Evolutionary conservation across 2,329 filamentous ascomycete genomes (phyloP).

Genomic region (Beauveria rudraprayagi): DNA sequence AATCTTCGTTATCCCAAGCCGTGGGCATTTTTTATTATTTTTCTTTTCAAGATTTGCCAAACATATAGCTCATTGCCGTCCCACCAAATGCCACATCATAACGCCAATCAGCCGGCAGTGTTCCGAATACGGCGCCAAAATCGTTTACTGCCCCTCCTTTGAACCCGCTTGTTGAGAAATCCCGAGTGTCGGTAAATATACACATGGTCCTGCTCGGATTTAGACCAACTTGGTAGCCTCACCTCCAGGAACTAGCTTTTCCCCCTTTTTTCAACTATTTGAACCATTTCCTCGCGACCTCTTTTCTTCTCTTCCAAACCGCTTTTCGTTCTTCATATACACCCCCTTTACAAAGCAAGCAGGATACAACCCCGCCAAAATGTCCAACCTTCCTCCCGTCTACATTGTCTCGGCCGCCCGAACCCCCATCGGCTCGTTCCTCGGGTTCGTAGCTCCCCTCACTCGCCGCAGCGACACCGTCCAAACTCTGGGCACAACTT

Average conservation of each 20-base stretch:
- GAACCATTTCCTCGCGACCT: slow-evolving; percentile 6
- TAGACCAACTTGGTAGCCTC: neutral
- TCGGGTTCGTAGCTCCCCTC: slow-evolving; percentile 54
- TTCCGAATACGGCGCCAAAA: slow-evolving; percentile 12
- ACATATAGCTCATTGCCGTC: neutral
- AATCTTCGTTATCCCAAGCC: neutral
- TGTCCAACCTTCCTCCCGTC: slow-evolving; percentile 76
- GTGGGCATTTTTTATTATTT: neutral
- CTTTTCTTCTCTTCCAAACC: neutral
- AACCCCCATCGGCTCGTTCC: slow-evolving; percentile 89
- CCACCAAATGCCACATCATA: neutral
- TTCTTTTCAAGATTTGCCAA: neutral
- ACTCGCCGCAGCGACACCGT: slow-evolving; percentile 1
- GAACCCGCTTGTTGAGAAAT: neutral
- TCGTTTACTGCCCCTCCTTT: slow-evolving; percentile 4
- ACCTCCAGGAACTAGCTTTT: neutral
- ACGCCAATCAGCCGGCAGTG: neutral
- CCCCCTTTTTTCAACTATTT: neutral
- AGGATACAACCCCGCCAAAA: slow-evolving; percentile 32
- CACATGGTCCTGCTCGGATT: neutral
- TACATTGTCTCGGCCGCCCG: slow-evolving; percentile 92
- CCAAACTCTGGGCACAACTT: neutral
- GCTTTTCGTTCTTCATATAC: slow-evolving; percentile 5
- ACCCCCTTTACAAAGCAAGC: neutral
- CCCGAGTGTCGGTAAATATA: slow-evolving; percentile 6